Base-by-base conservation (phyloP, 306 rosid species). In the Canavalia gladiata region DNA sequence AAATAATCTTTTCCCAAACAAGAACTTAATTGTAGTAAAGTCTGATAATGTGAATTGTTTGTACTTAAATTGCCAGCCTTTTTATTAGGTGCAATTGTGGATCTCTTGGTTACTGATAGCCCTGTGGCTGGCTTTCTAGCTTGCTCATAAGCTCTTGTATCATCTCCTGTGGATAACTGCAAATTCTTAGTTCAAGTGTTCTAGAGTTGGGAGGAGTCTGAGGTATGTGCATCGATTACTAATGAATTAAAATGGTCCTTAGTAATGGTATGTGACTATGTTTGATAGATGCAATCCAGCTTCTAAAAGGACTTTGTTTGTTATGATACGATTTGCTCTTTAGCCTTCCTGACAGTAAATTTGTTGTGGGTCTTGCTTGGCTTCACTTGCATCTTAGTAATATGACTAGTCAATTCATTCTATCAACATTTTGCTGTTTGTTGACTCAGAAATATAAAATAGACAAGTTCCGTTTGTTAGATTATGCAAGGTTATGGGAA, bases 31-130 rank as follows among this genome's bases (percentile, higher is more conserved):
- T 45, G 34, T 34, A 41, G 34, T 73, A 75, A 66, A 74, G 50
- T 47, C 50, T 66, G 76, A 57, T 78, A 10, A 45, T 66, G 64
- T 68, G 75, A 39, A 37, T 74, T 74, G 66, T 60, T 63, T 56
- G n/a, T 59, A 50, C 64, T 76, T 34, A 76, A 46, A 76, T 72
- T 8, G 33, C 68, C 30, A 34, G 67, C 77, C 73, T 84, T 50
- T 82, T 84, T 64, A 59, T 68, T 76, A 42, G 90, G 87, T 69
- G 58, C 77, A n/a, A 45, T 54, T 72, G 49, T 81, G 87, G 67
- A 74, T 75, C 79, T 77, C 49, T 68, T 12, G 82, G 51, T 62
- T 75, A 63, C 62, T 54, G 55, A 60, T 52, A 60, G 76, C 59
- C 77, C 25, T 68, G 50, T 62, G 57, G 43, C 75, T 57, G 86